Base-by-base conservation (phyloP, 371 early-diverging fungal genomes). In the Gilbertella persicaria region DNA sequence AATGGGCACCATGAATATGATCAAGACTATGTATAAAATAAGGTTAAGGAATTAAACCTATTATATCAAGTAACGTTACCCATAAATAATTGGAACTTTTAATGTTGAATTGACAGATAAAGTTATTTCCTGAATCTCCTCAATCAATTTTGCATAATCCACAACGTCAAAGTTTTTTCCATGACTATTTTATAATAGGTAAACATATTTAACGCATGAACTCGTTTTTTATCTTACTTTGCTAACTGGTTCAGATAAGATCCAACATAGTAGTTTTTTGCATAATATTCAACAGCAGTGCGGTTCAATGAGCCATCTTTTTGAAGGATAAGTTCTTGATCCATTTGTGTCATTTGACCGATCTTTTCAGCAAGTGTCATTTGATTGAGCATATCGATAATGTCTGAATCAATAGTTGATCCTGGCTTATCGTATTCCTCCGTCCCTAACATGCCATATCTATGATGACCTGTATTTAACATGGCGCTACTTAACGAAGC, bases 281-380 rank as follows among this genome's bases (percentile, higher is more conserved):
- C 69, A 57, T 73, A 78, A 54, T 75, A 60, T 50, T 73, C 64
- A 2, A 75, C 79, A 4, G 73, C 74, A 14, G 79, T 73, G 13
- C 45, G 44, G 39, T 81, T 79, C 12, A 75, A 40, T 8, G 50
- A 37, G 20, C 82, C 82, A 58, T 79, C 71, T 28, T 40, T 36
- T 20, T 58, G 50, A 12, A 77, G 30, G 0, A 81, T 62, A 57
- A 64, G 21, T 24, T 62, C 62, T 35, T 70, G 63, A 26, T 83
- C 75, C 25, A 87, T 60, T 60, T 88, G 88, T 6, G 82, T 78
- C 84, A 88, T 83, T 55, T 88, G 88, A 9, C 88, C 88, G 24
- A 82, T 75, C 53, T 87, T 80, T 39, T 88, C 85, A 14, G 62
- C 58, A 3, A 83, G 36, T 0, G 79, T 78, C 82, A 88, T 74